A percentile compares a stretch with the other conserved stretches of the same genome.
phyloP scores from a whole-genome alignment of 371 early-diverging fungal species.

The Nematocida sp. region DNA sequence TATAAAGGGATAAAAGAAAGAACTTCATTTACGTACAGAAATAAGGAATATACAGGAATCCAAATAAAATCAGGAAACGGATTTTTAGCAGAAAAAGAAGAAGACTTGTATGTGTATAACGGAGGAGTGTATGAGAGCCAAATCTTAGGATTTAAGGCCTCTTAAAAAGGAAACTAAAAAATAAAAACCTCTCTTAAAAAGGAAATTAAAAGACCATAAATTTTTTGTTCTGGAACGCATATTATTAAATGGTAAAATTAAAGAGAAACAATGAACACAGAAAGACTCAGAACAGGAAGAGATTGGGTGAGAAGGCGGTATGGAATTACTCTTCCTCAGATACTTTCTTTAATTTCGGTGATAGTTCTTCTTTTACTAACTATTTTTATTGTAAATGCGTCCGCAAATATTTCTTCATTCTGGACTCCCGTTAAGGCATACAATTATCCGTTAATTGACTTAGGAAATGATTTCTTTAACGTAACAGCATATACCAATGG shows the following conservation, averaged over 20 bases:
- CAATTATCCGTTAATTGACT: constrained; percentile 21
- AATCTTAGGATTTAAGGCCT: too few relatives aligned
- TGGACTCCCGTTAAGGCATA: constrained; percentile 53
- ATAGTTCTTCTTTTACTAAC: constrained; percentile 1
- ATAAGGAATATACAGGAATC: constrained; percentile 3
- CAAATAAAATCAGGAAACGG: constrained; percentile 24
- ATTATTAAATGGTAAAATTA: too few relatives aligned
- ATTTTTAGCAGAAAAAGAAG: background rate
- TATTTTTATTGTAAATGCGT: constrained; percentile 39
- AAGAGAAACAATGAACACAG: constrained; percentile 11
- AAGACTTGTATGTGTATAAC: constrained; percentile 8
- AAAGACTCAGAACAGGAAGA: background rate
- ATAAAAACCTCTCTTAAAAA: too few relatives aligned
- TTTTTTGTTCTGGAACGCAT: background rate
- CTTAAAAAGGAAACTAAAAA: background rate
- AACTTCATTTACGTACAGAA: background rate
- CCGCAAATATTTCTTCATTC: constrained; percentile 50
- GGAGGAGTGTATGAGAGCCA: constrained; percentile 22
- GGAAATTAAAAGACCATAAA: too few relatives aligned
- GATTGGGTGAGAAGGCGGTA: background rate
- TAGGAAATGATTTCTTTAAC: constrained; percentile 38
- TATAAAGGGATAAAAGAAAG: background rate
- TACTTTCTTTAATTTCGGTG: background rate
- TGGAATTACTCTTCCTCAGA: constrained; percentile 2
- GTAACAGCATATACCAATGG: background rate